A percentile compares a stretch with the other conserved stretches of the same genome.
Evolutionary conservation across 164 flowering plant species (phyloP).

Genomic region (Tetracentron sinense): DNA sequence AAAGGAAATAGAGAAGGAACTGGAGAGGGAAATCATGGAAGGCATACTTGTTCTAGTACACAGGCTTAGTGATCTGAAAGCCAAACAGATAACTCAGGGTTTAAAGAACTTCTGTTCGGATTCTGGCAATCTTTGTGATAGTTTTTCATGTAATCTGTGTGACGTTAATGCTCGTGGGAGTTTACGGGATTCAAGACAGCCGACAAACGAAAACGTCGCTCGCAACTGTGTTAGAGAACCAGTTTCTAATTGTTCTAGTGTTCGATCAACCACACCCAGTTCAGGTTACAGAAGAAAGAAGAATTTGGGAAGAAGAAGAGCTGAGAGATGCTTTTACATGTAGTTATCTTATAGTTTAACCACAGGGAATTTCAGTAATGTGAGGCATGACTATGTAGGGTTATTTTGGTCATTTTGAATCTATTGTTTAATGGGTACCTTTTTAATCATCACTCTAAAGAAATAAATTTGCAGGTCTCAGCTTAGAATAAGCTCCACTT

Average conservation of each 20-base stretch:
- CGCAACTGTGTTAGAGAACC: not conserved
- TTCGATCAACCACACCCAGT: not conserved
- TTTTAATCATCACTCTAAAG: too few species aligned
- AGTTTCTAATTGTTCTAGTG: not conserved
- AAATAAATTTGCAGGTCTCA: too few species aligned
- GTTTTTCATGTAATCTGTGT: not conserved
- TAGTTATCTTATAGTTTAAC: not conserved
- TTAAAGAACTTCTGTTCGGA: not conserved
- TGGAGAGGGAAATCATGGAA: conserved; percentile 4
- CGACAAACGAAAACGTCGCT: too few species aligned
- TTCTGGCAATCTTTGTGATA: not conserved
- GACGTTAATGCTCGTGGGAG: not conserved
- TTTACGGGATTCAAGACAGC: too few species aligned
- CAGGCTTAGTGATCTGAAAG: conserved; percentile 8
- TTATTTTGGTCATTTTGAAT: too few species aligned
- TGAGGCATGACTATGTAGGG: not conserved
- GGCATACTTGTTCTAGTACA: conserved; percentile 6
- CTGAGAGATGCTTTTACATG: too few species aligned
- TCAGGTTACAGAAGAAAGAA: not conserved
- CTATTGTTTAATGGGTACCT: too few species aligned
- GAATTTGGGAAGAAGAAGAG: not conserved
- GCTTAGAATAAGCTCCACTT: too few species aligned
- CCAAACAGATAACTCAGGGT: conserved; percentile 2
- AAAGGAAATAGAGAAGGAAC: conserved; percentile 7
- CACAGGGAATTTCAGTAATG: not conserved